Evolutionary conservation across 2,329 filamentous ascomycete species (phyloP), one percentile per base, ranked within the genome.

Genomic region (Fonsecaea multimorphosa): DNA sequence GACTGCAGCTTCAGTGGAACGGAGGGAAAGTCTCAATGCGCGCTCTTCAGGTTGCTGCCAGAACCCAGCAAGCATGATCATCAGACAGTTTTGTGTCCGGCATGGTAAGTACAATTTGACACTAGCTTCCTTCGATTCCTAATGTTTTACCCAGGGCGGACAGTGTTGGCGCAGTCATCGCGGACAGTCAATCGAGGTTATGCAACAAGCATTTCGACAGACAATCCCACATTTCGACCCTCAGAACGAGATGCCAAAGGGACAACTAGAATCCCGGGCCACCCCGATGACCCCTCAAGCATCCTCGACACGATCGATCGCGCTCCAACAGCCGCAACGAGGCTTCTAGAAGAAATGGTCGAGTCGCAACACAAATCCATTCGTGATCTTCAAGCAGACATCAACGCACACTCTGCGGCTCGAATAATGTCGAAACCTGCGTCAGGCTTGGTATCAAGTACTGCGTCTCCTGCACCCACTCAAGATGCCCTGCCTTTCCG

Each of bases 31-130:
- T 51, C 46, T 60, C 44, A 51, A 51, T 36, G 36, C 19, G 22
- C 19, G 7, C 12, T n/a, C 2, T 40, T n/a, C 19, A 36, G 27
- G 19, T 52, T 52, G 58, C 31, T 38, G 31, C 24, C 44, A 54
- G 14, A 29, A 32, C 3, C 36, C 56, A 54, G 49, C 57, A 46
- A 54, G 22, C 24, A 72, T 72, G 71, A 71, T 72, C 64, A 49
- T 72, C 64, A 62, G 71, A 66, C 70, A 71, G 31, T 65, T 70
- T 29, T 69, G 69, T 49, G 65, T 58, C 61, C 71, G 71, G 52
- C 71, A 72, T 67, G 71, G 71, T 71, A 67, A 32, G 65, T 65
- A 29, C 27, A 34, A 12, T 24, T 27, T 14, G 14, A 29, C 19
- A 49, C 3, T 49, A 22, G 11, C 5, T 49, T 8, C 8, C 22